phyloP scores from a whole-genome alignment of 306 rosid genomes.

The Leucaena leucocephala region DNA sequence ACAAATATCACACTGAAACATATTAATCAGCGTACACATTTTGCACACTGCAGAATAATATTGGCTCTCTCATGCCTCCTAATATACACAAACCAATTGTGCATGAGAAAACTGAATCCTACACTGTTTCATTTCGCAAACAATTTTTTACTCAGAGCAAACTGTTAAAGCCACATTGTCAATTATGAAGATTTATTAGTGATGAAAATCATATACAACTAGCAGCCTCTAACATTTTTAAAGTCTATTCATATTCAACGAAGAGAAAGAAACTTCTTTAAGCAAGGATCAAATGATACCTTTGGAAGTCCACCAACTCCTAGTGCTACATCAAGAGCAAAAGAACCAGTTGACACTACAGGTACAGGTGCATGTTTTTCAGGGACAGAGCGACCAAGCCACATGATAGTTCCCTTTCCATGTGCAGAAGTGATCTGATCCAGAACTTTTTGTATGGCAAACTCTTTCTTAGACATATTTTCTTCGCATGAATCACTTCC shows the following conservation, averaged over 20 bases:
- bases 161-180: background rate
- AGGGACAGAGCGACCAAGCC: conserved; percentile 76
- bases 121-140: background rate
- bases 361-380: conserved; percentile 69
- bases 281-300: conserved; percentile 54
- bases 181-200: conserved; percentile 3
- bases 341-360: conserved; percentile 84
- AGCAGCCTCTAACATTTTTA: background rate
- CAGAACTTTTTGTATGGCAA: conserved; percentile 81
- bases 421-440: conserved; percentile 86
- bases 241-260: conserved; percentile 14
- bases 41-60: conserved; percentile 2
- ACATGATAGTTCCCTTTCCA: conserved; percentile 95
- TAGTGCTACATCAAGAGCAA: conserved; percentile 78
- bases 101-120: conserved; percentile 4
- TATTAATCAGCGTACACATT: conserved; percentile 25
- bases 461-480: conserved; percentile 73
- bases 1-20: conserved; percentile 31
- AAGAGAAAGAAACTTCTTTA: conserved; percentile 28
- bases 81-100: background rate
- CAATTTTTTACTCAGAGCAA: background rate
- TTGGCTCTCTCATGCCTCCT: background rate
- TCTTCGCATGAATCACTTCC: conserved; percentile 74
- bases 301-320: conserved; percentile 91
- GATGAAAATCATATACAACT: background rate